Percentiles rank a stretch among this genome's conserved stretches.
These are phyloP conservation scores for Aspergillus flavus DNA, from an alignment of 2,329 filamentous ascomycete species.

Conservation along the genomic window DNA sequence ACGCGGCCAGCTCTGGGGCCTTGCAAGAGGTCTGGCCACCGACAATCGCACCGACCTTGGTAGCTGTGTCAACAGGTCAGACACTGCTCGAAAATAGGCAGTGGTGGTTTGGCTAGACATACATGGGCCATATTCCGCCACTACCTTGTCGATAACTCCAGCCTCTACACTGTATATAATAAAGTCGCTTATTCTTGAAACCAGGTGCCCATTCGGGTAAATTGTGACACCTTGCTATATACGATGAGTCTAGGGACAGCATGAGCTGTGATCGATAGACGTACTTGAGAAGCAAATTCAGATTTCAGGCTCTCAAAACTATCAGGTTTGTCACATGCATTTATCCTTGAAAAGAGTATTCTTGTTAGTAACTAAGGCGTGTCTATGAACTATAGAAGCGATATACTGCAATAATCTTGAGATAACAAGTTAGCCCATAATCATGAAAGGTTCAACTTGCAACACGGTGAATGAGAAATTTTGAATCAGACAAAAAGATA, in stretches of 20 bases:
- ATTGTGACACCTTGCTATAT: constrained; percentile 82
- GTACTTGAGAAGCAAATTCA: constrained; percentile 88
- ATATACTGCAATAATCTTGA: constrained; percentile 7
- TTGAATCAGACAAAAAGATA: constrained; percentile 77
- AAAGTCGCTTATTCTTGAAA: constrained; percentile 95
- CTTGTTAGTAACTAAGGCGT: constrained; percentile 29
- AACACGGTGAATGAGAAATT: neutral
- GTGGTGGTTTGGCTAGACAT: constrained; percentile 48
- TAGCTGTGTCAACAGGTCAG: constrained; percentile 62
- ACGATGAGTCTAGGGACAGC: constrained; percentile 40
- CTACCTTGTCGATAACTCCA: constrained; percentile 82
- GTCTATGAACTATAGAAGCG: constrained; percentile 4
- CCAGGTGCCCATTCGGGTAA: constrained; percentile 89
- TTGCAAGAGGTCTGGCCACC: constrained; percentile 99
- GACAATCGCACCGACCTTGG: constrained; percentile 91
- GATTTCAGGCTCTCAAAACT: constrained; percentile 78
- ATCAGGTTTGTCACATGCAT: constrained; percentile 91
- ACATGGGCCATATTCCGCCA: constrained; percentile 90
- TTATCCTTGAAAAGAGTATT: constrained; percentile 65
- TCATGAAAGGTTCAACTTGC: constrained; percentile 10
- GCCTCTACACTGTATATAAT: constrained; percentile 99
- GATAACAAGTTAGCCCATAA: constrained; percentile 7
- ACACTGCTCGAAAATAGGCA: constrained; percentile 13
- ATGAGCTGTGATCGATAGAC: constrained; percentile 46
- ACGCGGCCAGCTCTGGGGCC: constrained; percentile 90